A percentile compares a stretch with the other conserved stretches of the same genome.
Evolutionary conservation across 257 asterid species (phyloP).

Genomic region (Capsicum pubescens): DNA sequence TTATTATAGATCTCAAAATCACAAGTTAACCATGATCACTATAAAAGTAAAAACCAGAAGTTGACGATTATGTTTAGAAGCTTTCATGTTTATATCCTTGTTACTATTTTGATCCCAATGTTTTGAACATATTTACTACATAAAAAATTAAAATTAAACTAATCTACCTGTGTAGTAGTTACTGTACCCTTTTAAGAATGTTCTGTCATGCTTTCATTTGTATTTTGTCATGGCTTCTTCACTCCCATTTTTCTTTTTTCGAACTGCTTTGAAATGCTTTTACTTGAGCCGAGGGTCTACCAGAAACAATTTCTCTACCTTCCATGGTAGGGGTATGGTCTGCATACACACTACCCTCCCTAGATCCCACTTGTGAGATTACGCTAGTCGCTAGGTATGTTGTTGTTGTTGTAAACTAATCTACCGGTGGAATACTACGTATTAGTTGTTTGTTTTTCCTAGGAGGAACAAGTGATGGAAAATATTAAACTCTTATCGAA

Average conservation of each 20-base stretch:
- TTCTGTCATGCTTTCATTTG: neutral
- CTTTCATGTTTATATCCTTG: neutral
- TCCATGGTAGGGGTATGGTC: neutral
- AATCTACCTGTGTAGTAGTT: neutral
- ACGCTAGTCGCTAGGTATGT: neutral
- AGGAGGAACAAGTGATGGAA: constrained; percentile 14
- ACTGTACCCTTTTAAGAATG: neutral
- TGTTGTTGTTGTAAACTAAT: neutral
- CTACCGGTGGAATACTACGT: neutral
- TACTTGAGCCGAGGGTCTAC: neutral
- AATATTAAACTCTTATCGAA: neutral
- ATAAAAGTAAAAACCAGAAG: constrained; percentile 7
- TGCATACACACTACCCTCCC: neutral
- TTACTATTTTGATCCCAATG: neutral
- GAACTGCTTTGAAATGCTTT: neutral
- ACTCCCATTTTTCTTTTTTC: neutral
- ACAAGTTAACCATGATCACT: neutral
- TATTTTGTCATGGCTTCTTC: neutral
- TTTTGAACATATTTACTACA: neutral
- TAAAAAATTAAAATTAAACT: neutral
- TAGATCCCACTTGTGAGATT: too few relatives aligned
- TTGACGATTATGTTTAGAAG: neutral
- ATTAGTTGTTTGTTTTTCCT: neutral
- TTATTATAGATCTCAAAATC: neutral
- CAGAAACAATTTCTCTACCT: neutral